Conservation (phyloP, 495 filamentous ascomycete genomes). For the Hypoxylon crocopeplum region DNA sequence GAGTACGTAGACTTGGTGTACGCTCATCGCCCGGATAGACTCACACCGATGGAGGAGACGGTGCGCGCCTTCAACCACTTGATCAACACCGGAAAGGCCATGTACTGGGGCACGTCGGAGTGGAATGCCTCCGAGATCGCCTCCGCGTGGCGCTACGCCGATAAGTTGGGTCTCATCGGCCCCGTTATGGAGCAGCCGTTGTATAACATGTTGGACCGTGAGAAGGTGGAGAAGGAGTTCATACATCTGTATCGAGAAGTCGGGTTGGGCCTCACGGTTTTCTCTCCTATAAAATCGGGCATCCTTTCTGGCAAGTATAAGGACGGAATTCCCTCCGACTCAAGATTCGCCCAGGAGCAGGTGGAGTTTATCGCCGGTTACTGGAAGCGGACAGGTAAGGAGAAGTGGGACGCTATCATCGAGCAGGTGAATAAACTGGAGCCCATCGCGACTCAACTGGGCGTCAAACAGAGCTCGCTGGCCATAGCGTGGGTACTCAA, state of each 20-base stretch:
- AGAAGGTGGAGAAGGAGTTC: conserved; percentile 80
- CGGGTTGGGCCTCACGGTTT: conserved; percentile 76
- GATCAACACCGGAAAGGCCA: conserved; percentile 77
- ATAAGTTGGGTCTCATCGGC: conserved; percentile 76
- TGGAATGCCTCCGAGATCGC: conserved; percentile 85
- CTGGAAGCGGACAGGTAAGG: conserved; percentile 52
- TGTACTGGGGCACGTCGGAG: conserved; percentile 93
- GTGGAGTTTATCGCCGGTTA: conserved; percentile 57
- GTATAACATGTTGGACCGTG: conserved; percentile 78
- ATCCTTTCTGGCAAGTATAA: conserved; percentile 86
- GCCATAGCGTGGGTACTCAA: conserved; percentile 81
- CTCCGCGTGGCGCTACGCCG: conserved; percentile 76
- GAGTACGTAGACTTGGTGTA: conserved; percentile 83
- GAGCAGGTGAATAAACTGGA: conserved; percentile 56
- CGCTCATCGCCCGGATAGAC: conserved; percentile 81
- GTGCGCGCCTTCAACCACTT: conserved; percentile 85
- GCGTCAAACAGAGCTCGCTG: conserved; percentile 68
- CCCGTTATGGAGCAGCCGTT: conserved; percentile 85
- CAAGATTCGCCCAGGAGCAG: conserved; percentile 56
- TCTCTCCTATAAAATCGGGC: conserved; percentile 74
- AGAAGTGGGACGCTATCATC: conserved; percentile 54
- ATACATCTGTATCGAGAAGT: conserved; percentile 67
- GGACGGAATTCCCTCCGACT: conserved; percentile 65
- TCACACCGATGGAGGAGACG: conserved; percentile 86
- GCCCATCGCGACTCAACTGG: conserved; percentile 72